Base-by-base conservation (phyloP, 2,329 filamentous ascomycete genomes). In the Alternaria conjuncta region DNA sequence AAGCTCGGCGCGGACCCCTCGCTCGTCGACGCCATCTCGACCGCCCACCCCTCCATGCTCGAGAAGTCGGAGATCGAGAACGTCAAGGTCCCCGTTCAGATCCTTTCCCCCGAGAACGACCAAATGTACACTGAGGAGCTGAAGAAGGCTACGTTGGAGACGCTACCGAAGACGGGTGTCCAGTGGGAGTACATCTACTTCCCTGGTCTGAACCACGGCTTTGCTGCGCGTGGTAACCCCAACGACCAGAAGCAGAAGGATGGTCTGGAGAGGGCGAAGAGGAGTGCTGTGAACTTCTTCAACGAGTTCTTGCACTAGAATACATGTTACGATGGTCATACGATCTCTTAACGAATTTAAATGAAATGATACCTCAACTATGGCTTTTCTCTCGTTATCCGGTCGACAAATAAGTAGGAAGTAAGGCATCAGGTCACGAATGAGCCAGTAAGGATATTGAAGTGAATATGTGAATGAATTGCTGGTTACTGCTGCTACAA, bases 171-270 rank as follows among this genome's bases (percentile, higher is more conserved):
- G 55, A 62, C 70, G 7, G 71, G 71, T 10, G 68, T 79, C 7
- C 70, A 69, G 25, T 79, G 72, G 68, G 76, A 79, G 64, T 79
- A 79, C 57, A 44, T 78, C 3, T 70, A 76, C 53, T 79, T 77
- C 63, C 75, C 78, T 2, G 73, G 75, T 2, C 53, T 79, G 11
- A 18, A 11, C 10, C 78, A 79, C 68, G 77, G 76, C 10, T 79
- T 79, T 63, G 76, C 76, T 10, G 65, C 67, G 3, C 66, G 73
- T 49, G 77, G 76, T 11, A 67, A 79, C 63, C 65, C 60, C 15
- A 72, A 60, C 10, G 60, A 78, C 18, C 21, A 63, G 32, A 45
- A 61, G 57, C 73, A 79, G 66, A 78, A 72, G 71, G 66, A 71
- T 41, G 76, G 73, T 3, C 51, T 79, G 47, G 77, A 79, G 61